Conservation (phyloP, 345 rosid species). For the Chamaenerion angustifolium region DNA sequence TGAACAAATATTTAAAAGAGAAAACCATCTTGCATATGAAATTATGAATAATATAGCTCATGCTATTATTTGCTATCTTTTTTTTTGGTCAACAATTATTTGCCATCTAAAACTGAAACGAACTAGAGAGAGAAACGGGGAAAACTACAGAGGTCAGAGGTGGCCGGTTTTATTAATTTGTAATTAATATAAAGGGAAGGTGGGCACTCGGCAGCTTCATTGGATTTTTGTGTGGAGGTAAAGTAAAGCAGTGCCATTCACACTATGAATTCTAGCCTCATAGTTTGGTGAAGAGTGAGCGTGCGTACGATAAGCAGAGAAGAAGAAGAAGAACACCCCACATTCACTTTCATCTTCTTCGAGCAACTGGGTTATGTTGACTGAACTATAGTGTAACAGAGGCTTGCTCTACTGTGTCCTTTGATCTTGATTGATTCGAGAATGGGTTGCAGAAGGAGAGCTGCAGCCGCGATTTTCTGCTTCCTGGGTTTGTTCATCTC, state of each 20-base stretch:
- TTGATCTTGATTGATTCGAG: neutral
- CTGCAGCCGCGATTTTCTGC: conserved; percentile 21
- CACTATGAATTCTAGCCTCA: conserved; percentile 11
- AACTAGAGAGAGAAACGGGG: no score
- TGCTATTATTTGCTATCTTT: no score
- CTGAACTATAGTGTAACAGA: neutral
- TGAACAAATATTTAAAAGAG: no score
- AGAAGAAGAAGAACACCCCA: conserved; percentile 4
- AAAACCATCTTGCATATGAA: no score
- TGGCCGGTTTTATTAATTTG: neutral
- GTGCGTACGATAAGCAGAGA: conserved; percentile 8
- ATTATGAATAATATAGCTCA: no score
- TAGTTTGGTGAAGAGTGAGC: neutral
- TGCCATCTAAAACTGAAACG: no score
- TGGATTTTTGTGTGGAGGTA: conserved; percentile 21
- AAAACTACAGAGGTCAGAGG: neutral
- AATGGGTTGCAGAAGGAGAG: conserved; percentile 20
- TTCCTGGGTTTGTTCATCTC: conserved; percentile 19
- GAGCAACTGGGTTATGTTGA: neutral
- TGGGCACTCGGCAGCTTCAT: neutral
- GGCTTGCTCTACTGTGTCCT: neutral
- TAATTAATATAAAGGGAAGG: conserved; percentile 2
- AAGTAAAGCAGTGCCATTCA: conserved; percentile 9
- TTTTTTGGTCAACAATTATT: no score
- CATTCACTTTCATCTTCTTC: neutral